These are phyloP conservation scores for Coprinellus micaceus DNA, from an alignment of 768 basidiomycete species.

Conservation along the genomic window DNA sequence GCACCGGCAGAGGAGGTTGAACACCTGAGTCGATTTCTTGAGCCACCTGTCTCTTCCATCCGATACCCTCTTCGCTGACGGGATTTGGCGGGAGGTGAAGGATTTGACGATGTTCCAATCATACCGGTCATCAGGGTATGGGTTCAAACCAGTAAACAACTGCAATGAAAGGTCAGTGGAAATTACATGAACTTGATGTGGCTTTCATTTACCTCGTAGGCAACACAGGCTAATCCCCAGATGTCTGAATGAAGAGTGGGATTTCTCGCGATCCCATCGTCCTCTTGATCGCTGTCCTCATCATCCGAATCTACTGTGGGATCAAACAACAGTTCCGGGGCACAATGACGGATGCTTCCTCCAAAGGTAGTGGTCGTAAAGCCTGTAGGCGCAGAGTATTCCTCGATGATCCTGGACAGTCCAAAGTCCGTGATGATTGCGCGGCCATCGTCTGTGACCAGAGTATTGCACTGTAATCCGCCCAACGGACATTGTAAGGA, in stretches of 20 bases:
- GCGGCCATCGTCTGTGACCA: slow-evolving; percentile 30
- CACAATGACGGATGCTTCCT: slow-evolving; percentile 28
- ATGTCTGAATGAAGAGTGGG: slow-evolving; percentile 24
- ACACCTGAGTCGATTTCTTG: background rate
- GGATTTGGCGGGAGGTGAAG: slow-evolving; percentile 17
- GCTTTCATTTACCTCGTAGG: slow-evolving; percentile 24
- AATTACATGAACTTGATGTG: background rate
- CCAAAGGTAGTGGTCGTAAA: slow-evolving; percentile 18
- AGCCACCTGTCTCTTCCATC: background rate
- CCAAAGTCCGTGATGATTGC: slow-evolving; percentile 32
- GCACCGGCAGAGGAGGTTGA: slow-evolving; percentile 8
- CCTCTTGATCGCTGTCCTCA: background rate
- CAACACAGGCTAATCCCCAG: slow-evolving; percentile 29
- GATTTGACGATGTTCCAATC: slow-evolving; percentile 25
- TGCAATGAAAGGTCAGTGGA: background rate
- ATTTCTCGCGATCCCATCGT: background rate
- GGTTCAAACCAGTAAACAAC: slow-evolving; percentile 25
- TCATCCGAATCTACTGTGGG: slow-evolving; percentile 1
- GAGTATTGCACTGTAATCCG: slow-evolving; percentile 29
- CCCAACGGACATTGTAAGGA: background rate
- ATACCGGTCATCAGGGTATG: slow-evolving; percentile 21
- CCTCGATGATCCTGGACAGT: slow-evolving; percentile 27
- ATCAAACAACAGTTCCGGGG: slow-evolving; percentile 26
- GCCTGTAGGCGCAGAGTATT: slow-evolving; percentile 22
- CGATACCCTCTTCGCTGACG: slow-evolving; percentile 12